Base-by-base conservation (phyloP, 2,329 filamentous ascomycete genomes). In the Ceratocystis diversiconidia region DNA sequence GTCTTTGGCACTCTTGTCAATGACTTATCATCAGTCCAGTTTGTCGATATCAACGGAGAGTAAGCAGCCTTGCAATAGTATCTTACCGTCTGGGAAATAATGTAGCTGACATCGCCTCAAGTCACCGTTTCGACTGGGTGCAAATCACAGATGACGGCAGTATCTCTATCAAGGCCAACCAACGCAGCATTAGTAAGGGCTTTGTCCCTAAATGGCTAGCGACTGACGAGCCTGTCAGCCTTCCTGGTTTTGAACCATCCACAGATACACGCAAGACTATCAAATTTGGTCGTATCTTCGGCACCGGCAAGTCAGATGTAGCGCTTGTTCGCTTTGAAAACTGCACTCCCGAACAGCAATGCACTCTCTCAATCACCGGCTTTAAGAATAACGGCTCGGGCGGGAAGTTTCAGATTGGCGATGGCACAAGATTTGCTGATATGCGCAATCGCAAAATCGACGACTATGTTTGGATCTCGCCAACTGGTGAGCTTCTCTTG, bases 161-260 rank as follows among this genome's bases (percentile, higher is more conserved):
- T 15, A 66, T 73, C 3, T 60, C 71, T n/a, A 69, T 72, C 44
- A 74, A 66, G 65, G 61, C 69, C 43, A 75, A 72, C 67, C 63
- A 66, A 22, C 63, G 67, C 25, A 66, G 66, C 44, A 52, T 32
- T 6, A 65, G 41, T n/a, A 68, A 66, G 22, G 63, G 65, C 22
- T 32, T 69, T 25, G 30, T 65, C 7, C 67, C 67, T 5, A n/a
- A 43, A 7, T 69, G 68, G 68, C 57, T 65, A 17, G 12, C 32
- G 15, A 44, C 65, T 22, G 25, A 19, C 12, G 36, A 46, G 25
- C 28, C 15, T 19, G 17, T 41, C 17, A 66, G 30, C 7, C 22
- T 66, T 12, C n/a, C 50, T 25, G 50, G 30, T 1, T 60, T 46
- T 4, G 32, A 48, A 15, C 8, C 30, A 36, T 28, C 32, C 15